Percentiles rank a stretch among this genome's conserved stretches.
phyloP scores from a whole-genome alignment of 73 alveolate genomes.

The Effrenium voratum region DNA sequence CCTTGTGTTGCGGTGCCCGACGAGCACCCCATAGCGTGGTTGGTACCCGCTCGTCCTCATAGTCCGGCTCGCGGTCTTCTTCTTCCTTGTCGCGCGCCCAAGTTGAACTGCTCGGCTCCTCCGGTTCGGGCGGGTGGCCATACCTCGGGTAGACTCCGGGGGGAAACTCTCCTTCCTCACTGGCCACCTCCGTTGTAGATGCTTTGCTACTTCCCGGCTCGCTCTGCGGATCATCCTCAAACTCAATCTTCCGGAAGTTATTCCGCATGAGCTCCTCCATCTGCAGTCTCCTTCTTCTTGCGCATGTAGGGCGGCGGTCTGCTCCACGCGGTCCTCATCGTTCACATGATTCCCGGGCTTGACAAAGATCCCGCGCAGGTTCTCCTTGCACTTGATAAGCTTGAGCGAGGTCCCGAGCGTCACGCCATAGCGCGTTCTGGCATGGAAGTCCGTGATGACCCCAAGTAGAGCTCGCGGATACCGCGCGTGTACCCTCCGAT shows the following conservation, averaged over 20 bases:
- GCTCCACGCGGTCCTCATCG: not conserved
- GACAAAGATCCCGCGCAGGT: not conserved
- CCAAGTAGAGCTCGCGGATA: not conserved
- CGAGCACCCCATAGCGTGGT: not conserved
- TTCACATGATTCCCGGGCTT: not conserved
- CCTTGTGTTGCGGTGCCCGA: not conserved
- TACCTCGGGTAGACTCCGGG: too few species aligned
- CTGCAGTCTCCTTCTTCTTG: not conserved
- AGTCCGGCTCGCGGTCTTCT: not conserved
- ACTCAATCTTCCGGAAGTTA: not conserved
- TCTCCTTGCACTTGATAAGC: not conserved
- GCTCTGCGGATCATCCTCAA: not conserved
- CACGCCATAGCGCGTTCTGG: too few species aligned
- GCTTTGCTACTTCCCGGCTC: too few species aligned
- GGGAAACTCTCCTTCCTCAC: too few species aligned
- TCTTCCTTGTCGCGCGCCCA: not conserved
- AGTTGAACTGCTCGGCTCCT: not conserved
- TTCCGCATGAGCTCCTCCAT: not conserved
- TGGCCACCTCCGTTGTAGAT: too few species aligned
- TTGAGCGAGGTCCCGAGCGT: too few species aligned
- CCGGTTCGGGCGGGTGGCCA: not conserved
- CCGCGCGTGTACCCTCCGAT: not conserved
- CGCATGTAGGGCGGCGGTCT: not conserved
- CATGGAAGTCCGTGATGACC: not conserved
- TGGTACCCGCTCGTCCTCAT: not conserved